phyloP scores from a whole-genome alignment of 768 basidiomycete genomes.

The Sporobolomyces pararoseus region DNA sequence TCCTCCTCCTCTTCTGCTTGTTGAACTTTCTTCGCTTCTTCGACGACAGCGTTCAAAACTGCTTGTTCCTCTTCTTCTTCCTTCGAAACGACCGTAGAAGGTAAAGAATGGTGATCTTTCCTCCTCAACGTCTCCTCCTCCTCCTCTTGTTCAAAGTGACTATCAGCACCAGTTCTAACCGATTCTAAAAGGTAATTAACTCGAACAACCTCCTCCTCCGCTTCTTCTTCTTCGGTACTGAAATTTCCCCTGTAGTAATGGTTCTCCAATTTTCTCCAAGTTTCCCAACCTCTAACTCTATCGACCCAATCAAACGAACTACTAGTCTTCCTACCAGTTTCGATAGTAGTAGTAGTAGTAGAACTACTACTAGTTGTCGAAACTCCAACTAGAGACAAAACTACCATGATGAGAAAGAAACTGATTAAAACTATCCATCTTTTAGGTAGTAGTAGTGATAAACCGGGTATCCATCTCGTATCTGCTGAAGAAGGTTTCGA shows the following conservation, averaged over 20 bases:
- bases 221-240: no score
- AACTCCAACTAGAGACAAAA: no score
- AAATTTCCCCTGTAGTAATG: no score
- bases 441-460: not conserved
- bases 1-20: not conserved
- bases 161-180: no score
- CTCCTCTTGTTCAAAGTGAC: not conserved
- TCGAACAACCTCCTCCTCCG: no score
- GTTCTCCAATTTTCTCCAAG: not conserved
- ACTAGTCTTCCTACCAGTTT: no score
- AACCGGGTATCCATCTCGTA: no score
- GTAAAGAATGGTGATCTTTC: not conserved
- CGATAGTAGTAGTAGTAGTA: no score
- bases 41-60: constrained; percentile 18
- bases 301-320: not conserved
- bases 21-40: not conserved
- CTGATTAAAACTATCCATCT: not conserved
- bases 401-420: no score
- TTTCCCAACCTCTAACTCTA: not conserved
- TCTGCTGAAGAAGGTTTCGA: not conserved
- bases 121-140: not conserved
- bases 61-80: constrained; percentile 14
- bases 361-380: no score
- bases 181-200: not conserved
- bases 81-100: not conserved